Base-by-base conservation (phyloP, 352 stramenopile genomes). In the Saprolegnia parasitica region DNA sequence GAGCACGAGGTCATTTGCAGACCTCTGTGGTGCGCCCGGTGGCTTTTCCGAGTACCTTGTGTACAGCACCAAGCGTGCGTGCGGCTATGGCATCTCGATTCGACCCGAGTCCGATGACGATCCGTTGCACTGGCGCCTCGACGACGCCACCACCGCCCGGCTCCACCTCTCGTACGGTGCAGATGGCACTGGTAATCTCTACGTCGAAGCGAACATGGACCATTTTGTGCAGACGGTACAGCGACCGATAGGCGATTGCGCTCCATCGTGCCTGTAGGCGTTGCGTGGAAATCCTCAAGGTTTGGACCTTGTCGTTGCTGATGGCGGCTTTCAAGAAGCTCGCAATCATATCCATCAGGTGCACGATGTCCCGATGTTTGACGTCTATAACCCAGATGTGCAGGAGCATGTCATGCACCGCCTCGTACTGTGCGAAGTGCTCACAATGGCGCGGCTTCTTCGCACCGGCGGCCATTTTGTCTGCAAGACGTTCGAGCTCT, bases 11-110 rank as follows among this genome's bases (percentile, higher is more conserved):
- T 76, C 74, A 18, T 94, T 94, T 71, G 80, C 77, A 5, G 86
- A 94, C 56, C 72, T 92, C 35, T 94, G 86, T 55, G 86, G 86
- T n/a, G 86, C 83, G 0, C 86, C 86, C 0, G 86, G 86, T 5
- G 86, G 86, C 4, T 94, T 94, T 64, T 90, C 83, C 16, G 86
- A 94, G 76, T 92, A 88, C 73, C 50, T 94, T 10, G 57, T 92
- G 21, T 94, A 49, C n/a, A 18, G 65, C 50, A 15, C 61, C 67
- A 2, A 39, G 18, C 24, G 60, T 21, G 57, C 78, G 39, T 62
- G 68, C 20, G 86, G 86, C 29, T 89, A 81, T 56, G 86, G 86
- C 0, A 93, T 93, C 23, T 86, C 84, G n/a, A 68, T 92, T 4
- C 77, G 76, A 24, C 52, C 52, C 18, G 79, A 80, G 42, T 66